Percentiles rank a stretch among this genome's conserved stretches.
phyloP scores from a whole-genome alignment of 768 basidiomycete genomes.

The Boletus speciosus region DNA sequence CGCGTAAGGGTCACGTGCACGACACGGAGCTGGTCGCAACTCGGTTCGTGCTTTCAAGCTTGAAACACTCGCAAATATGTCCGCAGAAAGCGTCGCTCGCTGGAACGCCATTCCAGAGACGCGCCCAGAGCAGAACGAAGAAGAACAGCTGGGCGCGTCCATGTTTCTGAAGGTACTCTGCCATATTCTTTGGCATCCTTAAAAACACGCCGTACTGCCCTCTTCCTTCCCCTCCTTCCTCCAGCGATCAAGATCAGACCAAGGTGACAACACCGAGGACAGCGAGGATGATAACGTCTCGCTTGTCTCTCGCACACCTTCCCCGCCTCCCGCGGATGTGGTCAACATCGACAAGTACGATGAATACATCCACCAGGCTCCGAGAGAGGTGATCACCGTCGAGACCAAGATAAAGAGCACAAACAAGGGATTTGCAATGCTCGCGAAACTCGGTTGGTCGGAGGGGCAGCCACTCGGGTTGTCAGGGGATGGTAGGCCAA shows the following conservation, averaged over 20 bases:
- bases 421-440: conserved; percentile 79
- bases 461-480: conserved; percentile 77
- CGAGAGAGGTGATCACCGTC: conserved; percentile 70
- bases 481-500: conserved; percentile 62
- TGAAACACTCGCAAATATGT: conserved; percentile 41
- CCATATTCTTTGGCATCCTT: conserved; percentile 41
- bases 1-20: conserved; percentile 16
- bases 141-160: conserved; percentile 21
- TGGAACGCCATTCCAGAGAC: conserved; percentile 69
- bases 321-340: conserved; percentile 48
- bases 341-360: conserved; percentile 69
- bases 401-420: conserved; percentile 75
- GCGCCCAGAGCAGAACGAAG: conserved; percentile 29
- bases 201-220: conserved; percentile 53
- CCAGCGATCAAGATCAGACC: conserved; percentile 58
- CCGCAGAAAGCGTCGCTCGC: conserved; percentile 57
- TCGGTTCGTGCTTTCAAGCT: background rate
- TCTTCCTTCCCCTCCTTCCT: conserved; percentile 41
- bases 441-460: conserved; percentile 79
- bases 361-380: conserved; percentile 50
- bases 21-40: background rate
- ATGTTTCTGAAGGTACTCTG: conserved; percentile 67
- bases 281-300: conserved; percentile 66
- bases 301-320: conserved; percentile 71
- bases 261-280: conserved; percentile 39